phyloP scores from a whole-genome alignment of 768 basidiomycete species.

The Suillus luteus region DNA sequence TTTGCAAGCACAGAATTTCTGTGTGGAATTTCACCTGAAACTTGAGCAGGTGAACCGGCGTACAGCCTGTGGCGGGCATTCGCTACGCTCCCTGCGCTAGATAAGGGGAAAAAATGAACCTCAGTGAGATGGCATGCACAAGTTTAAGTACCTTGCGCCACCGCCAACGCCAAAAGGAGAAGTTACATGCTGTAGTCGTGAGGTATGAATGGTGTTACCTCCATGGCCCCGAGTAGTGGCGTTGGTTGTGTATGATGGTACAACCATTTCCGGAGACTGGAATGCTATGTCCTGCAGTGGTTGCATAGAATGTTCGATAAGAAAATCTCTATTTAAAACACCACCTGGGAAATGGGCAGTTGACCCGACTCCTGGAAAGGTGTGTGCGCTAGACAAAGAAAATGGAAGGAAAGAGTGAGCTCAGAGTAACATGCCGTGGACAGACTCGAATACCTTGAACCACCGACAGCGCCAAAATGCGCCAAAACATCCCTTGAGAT shows the following conservation, averaged over 20 bases:
- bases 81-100: neutral
- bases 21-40: neutral
- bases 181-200: neutral
- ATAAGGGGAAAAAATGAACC: neutral
- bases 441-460: neutral
- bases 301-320: neutral
- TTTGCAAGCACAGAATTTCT: neutral
- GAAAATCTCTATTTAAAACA: neutral
- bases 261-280: neutral
- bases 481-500: neutral
- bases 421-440: neutral
- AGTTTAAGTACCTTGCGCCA: neutral
- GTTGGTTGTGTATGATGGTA: neutral
- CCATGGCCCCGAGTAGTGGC: neutral
- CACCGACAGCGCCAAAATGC: neutral
- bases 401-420: neutral
- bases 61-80: neutral
- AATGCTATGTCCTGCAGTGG: neutral
- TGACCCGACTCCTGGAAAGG: neutral
- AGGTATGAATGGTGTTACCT: neutral
- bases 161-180: no score
- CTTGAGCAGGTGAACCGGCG: neutral
- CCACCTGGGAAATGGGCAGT: neutral
- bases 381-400: neutral
- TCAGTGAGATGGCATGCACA: neutral